Base-by-base conservation (phyloP, 345 rosid species). In the Camelina hispida region DNA sequence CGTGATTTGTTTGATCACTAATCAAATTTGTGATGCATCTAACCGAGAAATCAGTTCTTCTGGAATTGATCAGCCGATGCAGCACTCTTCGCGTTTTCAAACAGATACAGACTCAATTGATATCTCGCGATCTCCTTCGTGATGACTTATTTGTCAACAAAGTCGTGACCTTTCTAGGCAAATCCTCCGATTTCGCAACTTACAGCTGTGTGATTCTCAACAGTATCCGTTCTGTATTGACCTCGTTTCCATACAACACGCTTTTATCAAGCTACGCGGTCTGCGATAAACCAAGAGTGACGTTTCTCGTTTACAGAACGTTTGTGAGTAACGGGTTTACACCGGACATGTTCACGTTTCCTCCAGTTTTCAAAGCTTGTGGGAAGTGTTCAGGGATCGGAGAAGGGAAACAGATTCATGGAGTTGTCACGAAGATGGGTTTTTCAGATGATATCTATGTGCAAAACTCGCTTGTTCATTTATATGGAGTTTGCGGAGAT, bases 301-400 rank as follows among this genome's bases (percentile, higher is more conserved):
- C 81, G 69, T 42, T 78, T 61, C 44, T 72, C 6, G 77, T 72
- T 22, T 78, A 78, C 3, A 17, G 52, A 59, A 52, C 69, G 14
- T 71, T 78, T n/a, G 71, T 72, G 62, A 73, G 74, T 8, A 46
- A 80, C 35, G 85, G 83, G 14, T 80, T 84, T 67, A 56, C 61
- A 34, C 82, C 85, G 22, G 84, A 82, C 71, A 40, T 16, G 80
- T 84, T 65, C 48, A 80, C 87, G 20, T 80, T 82, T 17, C 85
- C 87, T 12, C 81, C 85, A 2, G 66, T 82, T 66, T 47, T 85
- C 69, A 85, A 85, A 56, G 82, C 84, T 7, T 82, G 85, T 47
- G 74, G 74, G n/a, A 82, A 76, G 83, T 76, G 82, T 77, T 56
- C 22, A 66, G 84, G 77, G 62, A 52, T 72, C 18, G 2, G 51